Conservation (phyloP, 805 yeast genomes). For the Pichia kluyveri region DNA sequence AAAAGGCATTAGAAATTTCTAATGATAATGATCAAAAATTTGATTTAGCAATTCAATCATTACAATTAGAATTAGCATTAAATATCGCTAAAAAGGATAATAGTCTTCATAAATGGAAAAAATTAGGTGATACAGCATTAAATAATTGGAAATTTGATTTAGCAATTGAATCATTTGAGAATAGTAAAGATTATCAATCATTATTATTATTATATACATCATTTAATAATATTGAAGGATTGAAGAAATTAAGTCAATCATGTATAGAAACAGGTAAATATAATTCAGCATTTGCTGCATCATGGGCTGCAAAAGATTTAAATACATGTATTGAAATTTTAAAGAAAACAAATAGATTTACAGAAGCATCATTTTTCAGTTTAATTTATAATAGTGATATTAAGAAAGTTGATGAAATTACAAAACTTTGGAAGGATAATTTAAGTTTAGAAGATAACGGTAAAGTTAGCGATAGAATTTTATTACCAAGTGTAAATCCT, state of each 20-base stretch:
- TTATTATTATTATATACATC: slow-evolving; percentile 76
- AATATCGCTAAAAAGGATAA: slow-evolving; percentile 48
- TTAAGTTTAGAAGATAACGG: slow-evolving; percentile 43
- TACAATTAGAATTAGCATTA: slow-evolving; percentile 62
- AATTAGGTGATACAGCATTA: slow-evolving; percentile 82
- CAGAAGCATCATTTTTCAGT: slow-evolving; percentile 83
- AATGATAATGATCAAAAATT: slow-evolving; percentile 87
- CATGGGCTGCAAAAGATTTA: slow-evolving; percentile 77
- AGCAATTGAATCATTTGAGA: slow-evolving; percentile 71
- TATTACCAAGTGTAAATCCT: slow-evolving; percentile 30
- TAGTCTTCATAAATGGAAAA: slow-evolving; percentile 75
- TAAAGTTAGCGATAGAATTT: slow-evolving; percentile 54
- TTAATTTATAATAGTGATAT: slow-evolving; percentile 52
- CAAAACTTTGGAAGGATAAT: slow-evolving; percentile 59
- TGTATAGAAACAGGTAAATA: slow-evolving; percentile 72
- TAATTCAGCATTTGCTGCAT: slow-evolving; percentile 85
- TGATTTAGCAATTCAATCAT: slow-evolving; percentile 77
- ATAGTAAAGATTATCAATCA: slow-evolving; percentile 76
- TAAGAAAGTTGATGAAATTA: slow-evolving; percentile 33
- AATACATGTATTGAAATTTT: slow-evolving; percentile 56
- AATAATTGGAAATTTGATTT: slow-evolving; percentile 67
- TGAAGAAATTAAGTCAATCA: slow-evolving; percentile 51
- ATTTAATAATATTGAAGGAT: slow-evolving; percentile 55
- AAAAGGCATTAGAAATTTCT: slow-evolving; percentile 75
- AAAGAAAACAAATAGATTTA: slow-evolving; percentile 53